Base-by-base conservation (phyloP, 176 grass and related monocot genomes). In the Coix lacrymajobi region DNA sequence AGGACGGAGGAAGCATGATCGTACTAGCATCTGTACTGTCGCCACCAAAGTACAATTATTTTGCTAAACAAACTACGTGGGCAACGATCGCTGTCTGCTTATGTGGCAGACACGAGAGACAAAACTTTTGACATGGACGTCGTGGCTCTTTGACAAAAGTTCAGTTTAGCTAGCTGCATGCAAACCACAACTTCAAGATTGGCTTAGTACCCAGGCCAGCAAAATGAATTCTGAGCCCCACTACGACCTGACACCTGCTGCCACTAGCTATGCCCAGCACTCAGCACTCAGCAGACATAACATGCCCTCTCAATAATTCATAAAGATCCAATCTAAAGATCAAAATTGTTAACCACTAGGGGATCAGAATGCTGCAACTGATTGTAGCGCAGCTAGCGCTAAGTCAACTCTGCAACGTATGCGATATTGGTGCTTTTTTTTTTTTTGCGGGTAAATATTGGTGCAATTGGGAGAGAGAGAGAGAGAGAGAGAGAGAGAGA, bases 251-350 rank as follows among this genome's bases (percentile, higher is more conserved):
- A 62, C 58, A 62, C 25, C 58, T 26, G 58, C 58, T 62, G 58
- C 58, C 58, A 62, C 25, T 62, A 62, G 52, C 25, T 29, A 13
- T 62, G 11, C 11, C 25, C 25, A 2, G 58, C 69, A 57, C 8
- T 39, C 26, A 33, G 61, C 39, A 45, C 19, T 48, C 44, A 46
- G 6, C 12, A 36, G 57, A 61, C 57, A 61, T 61, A 28, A 9
- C 24, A 28, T 39, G 46, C 17, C 69, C 43, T n/a, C 68, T 48
- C 69, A 73, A 73, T 83, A 83, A 83, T 83, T 73, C 69, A 73
- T 29, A 73, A 5, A 34, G 39, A 48, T 73, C 80, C 69, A 44
- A 83, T 73, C 39, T 33, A 12, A 62, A 15, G 39, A 66, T 64
- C 60, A 33, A 15, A 79, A 49, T 30, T 43, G 14, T n/a, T 46